phyloP scores from a whole-genome alignment of 2,329 filamentous ascomycete species.

The Claviceps sp. region DNA sequence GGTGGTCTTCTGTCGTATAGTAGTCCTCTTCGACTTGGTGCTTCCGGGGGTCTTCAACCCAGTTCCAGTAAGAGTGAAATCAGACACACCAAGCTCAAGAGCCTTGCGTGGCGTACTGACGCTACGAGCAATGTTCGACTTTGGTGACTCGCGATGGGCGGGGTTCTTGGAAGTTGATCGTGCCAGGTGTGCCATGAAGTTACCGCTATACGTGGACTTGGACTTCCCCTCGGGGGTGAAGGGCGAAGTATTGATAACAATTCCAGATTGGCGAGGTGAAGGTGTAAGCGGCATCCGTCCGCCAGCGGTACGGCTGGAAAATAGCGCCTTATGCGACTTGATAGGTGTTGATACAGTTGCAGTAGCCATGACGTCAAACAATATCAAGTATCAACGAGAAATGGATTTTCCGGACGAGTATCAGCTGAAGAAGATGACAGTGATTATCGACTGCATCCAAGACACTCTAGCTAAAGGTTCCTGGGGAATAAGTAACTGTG shows the following conservation, averaged over 20 bases:
- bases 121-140: conserved; percentile 80
- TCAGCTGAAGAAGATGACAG: conserved; percentile 28
- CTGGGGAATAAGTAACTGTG: conserved; percentile 34
- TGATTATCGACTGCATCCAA: conserved; percentile 38
- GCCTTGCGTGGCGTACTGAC: conserved; percentile 66
- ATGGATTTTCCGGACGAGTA: conserved; percentile 25
- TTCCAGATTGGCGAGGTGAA: conserved; percentile 60
- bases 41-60: conserved; percentile 51
- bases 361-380: conserved; percentile 57
- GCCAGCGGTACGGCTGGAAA: conserved; percentile 84
- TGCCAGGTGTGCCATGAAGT: conserved; percentile 66
- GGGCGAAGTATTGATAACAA: conserved; percentile 52
- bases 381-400: conserved; percentile 8
- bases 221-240: conserved; percentile 58
- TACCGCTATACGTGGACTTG: conserved; percentile 70
- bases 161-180: conserved; percentile 52
- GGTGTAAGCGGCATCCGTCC: conserved; percentile 90
- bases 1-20: conserved; percentile 41
- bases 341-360: conserved; percentile 74
- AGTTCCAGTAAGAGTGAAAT: conserved; percentile 82
- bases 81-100: conserved; percentile 81
- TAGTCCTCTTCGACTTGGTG: conserved; percentile 42
- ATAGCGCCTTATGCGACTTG: conserved; percentile 89
- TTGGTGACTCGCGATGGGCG: conserved; percentile 69
- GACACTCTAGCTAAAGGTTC: conserved; percentile 47